phyloP scores from a whole-genome alignment of 2,329 filamentous ascomycete genomes.

The Curvularia hawaiiensis region DNA sequence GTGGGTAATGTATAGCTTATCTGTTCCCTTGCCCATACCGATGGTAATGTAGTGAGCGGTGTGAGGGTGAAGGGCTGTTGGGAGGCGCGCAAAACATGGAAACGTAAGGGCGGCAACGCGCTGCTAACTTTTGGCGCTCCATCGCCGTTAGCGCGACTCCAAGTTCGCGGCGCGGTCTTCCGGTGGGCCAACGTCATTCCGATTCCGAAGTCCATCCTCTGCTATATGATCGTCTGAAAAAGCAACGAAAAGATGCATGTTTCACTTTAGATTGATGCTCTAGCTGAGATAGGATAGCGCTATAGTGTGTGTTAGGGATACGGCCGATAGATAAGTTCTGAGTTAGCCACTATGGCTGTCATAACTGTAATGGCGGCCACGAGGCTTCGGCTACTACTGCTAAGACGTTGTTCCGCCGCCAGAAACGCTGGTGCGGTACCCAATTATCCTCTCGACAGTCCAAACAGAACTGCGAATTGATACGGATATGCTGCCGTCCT shows the following conservation, averaged over 20 bases:
- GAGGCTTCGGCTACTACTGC: neutral
- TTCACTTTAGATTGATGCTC: neutral
- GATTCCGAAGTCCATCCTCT: neutral
- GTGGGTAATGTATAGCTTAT: slow-evolving; percentile 76
- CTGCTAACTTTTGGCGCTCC: slow-evolving; percentile 7
- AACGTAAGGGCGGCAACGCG: slow-evolving; percentile 11
- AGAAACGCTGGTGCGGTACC: neutral
- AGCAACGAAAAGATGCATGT: neutral
- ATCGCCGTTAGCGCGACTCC: slow-evolving; percentile 5
- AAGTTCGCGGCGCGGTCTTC: neutral
- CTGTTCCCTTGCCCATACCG: slow-evolving; percentile 48
- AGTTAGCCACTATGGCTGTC: neutral
- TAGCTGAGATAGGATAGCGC: neutral
- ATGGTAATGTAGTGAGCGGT: neutral
- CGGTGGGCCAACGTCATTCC: neutral
- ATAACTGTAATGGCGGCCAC: neutral
- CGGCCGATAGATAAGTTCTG: neutral
- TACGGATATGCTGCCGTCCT: neutral
- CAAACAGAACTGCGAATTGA: neutral
- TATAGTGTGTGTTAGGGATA: neutral
- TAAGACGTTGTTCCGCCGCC: neutral
- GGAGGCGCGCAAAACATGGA: slow-evolving; percentile 11
- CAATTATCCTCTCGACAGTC: too few species aligned
- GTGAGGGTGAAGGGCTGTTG: neutral
- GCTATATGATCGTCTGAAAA: neutral